Evolutionary conservation across 2,329 filamentous ascomycete species (phyloP).

Genomic region (Rhytidhysteron rufulum): DNA sequence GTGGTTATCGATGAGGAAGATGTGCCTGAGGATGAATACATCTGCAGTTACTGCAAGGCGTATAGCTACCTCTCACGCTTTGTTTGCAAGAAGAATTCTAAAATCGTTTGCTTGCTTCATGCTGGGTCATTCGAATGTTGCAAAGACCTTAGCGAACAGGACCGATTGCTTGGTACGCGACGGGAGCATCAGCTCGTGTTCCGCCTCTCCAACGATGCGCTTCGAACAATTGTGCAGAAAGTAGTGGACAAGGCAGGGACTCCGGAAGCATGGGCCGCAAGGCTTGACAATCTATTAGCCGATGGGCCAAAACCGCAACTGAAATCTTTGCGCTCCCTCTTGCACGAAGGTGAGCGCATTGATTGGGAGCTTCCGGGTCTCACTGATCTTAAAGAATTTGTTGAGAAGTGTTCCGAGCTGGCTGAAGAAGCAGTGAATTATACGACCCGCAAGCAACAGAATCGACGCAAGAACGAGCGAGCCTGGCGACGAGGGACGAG

Average conservation of each 20-base stretch:
- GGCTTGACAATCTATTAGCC: conserved; percentile 78
- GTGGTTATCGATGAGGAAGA: conserved; percentile 56
- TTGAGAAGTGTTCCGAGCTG: conserved; percentile 96
- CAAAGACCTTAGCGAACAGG: conserved; percentile 55
- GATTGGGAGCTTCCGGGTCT: conserved; percentile 84
- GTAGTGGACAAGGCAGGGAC: conserved; percentile 81
- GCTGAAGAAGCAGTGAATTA: conserved; percentile 96
- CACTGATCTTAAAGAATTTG: conserved; percentile 77
- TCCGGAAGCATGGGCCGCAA: conserved; percentile 86
- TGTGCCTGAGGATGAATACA: conserved; percentile 85
- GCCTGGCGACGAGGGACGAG: conserved; percentile 69
- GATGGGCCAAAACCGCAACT: conserved; percentile 81
- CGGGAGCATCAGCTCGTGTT: conserved; percentile 70
- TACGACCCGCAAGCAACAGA: conserved; percentile 95
- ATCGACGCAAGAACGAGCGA: conserved; percentile 91
- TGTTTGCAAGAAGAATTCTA: conserved; percentile 76
- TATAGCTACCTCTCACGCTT: conserved; percentile 91
- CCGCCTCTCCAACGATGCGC: conserved; percentile 68
- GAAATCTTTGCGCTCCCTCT: conserved; percentile 76
- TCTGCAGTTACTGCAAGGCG: conserved; percentile 86
- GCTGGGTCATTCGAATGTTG: conserved; percentile 80
- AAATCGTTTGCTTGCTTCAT: conserved; percentile 77
- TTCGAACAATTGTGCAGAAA: conserved; percentile 66
- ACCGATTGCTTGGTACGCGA: conserved; percentile 57
- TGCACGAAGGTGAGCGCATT: conserved; percentile 94